phyloP scores from a whole-genome alignment of 352 stramenopile species.

The Globisporangium carolinianum region DNA sequence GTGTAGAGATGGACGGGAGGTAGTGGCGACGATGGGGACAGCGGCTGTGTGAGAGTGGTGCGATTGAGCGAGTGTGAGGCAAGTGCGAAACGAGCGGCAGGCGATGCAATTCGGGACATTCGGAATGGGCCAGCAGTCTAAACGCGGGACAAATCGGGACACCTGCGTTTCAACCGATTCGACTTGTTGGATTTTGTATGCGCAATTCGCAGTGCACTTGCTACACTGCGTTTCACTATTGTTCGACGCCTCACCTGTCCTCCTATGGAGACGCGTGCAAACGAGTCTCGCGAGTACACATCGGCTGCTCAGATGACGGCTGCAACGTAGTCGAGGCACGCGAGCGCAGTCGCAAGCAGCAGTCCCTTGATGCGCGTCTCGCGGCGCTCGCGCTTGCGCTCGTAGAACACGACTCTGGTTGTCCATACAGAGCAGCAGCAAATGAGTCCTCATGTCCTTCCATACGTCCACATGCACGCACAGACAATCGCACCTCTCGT shows the following conservation, averaged over 20 bases:
- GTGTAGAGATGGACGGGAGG: neutral
- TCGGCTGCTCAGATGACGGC: constrained; percentile 19
- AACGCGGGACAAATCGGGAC: neutral
- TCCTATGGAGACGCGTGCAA: no score
- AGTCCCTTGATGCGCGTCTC: constrained; percentile 51
- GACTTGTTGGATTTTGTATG: no score
- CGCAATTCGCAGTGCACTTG: no score
- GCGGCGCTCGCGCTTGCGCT: constrained; percentile 48
- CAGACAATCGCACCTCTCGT: constrained; percentile 33
- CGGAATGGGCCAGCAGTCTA: no score
- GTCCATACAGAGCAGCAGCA: neutral
- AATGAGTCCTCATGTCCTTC: neutral
- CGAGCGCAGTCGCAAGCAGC: constrained; percentile 35
- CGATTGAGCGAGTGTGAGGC: neutral
- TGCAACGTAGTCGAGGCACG: constrained; percentile 48
- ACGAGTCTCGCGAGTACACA: no score
- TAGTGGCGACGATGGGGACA: neutral
- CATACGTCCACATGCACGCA: no score
- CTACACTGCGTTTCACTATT: neutral
- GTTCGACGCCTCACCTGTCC: no score
- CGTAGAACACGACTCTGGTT: constrained; percentile 43
- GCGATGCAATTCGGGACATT: neutral
- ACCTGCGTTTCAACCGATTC: neutral
- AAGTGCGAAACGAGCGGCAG: neutral
- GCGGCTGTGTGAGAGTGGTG: neutral